These are phyloP conservation scores for Penicillium paxilli DNA, from an alignment of 495 filamentous ascomycete genomes.

Conservation along the genomic window DNA sequence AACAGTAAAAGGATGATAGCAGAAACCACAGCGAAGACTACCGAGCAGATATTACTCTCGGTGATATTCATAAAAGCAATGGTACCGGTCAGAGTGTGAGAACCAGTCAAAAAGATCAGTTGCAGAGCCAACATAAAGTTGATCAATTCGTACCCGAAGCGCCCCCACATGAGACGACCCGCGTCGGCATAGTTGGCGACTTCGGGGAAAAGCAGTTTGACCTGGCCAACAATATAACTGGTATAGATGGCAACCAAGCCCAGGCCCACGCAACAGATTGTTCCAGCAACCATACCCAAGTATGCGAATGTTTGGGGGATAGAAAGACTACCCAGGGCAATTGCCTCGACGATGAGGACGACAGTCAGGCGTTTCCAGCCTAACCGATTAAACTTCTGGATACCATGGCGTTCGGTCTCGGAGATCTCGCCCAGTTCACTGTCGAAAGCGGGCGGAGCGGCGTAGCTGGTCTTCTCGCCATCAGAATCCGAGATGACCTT, in stretches of 20 bases:
- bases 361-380: slow-evolving; percentile 42
- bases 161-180: slow-evolving; percentile 63
- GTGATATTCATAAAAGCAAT: slow-evolving; percentile 67
- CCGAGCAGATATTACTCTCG: slow-evolving; percentile 58
- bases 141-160: slow-evolving; percentile 61
- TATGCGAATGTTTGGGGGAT: slow-evolving; percentile 59
- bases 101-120: slow-evolving; percentile 67
- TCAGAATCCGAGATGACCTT: slow-evolving; percentile 20
- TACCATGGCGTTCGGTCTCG: slow-evolving; percentile 29
- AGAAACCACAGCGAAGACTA: slow-evolving; percentile 63
- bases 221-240: slow-evolving; percentile 69
- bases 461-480: slow-evolving; percentile 16
- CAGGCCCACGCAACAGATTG: slow-evolving; percentile 54
- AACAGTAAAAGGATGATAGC: slow-evolving; percentile 59
- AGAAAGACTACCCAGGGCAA: slow-evolving; percentile 61
- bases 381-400: slow-evolving; percentile 33
- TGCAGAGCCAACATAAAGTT: slow-evolving; percentile 60
- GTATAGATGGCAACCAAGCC: slow-evolving; percentile 71
- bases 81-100: slow-evolving; percentile 69
- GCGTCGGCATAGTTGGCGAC: slow-evolving; percentile 68
- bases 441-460: slow-evolving; percentile 26
- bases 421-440: slow-evolving; percentile 32
- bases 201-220: slow-evolving; percentile 65
- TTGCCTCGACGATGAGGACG: slow-evolving; percentile 63
- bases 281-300: slow-evolving; percentile 59